phyloP scores from a whole-genome alignment of 129 eudicot species.

The Tagetes erecta region DNA sequence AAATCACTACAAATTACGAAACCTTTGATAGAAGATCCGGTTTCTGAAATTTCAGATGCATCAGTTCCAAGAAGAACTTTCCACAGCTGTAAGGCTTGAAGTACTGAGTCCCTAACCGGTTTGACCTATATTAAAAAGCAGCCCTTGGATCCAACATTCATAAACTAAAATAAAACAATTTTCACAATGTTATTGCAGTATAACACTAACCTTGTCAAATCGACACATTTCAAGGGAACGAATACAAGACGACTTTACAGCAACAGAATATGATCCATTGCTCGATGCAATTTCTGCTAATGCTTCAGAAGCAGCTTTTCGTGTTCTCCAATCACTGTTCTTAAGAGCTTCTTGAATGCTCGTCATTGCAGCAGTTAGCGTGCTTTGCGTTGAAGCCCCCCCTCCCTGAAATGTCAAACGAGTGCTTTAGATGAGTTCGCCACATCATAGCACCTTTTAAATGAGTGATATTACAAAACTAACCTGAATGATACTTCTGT shows the following conservation, averaged over 20 bases:
- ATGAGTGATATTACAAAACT: constrained; percentile 23
- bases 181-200: background rate
- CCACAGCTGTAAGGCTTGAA: constrained; percentile 88
- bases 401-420: constrained; percentile 63
- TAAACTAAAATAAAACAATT: constrained; percentile 5
- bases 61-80: constrained; percentile 59
- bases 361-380: constrained; percentile 61
- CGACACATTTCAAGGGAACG: constrained; percentile 86
- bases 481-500: constrained; percentile 84
- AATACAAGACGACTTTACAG: constrained; percentile 68
- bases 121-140: constrained; percentile 59
- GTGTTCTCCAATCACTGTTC: constrained; percentile 80
- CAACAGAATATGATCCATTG: constrained; percentile 53
- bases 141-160: constrained; percentile 26
- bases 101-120: constrained; percentile 88
- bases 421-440: background rate
- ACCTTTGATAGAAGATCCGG: constrained; percentile 88
- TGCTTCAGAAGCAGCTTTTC: constrained; percentile 83
- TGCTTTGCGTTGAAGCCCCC: constrained; percentile 62
- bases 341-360: constrained; percentile 90
- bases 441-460: background rate
- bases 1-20: constrained; percentile 20
- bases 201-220: constrained; percentile 72
- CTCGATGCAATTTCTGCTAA: constrained; percentile 71
- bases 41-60: constrained; percentile 73